Evolutionary conservation across 2,329 filamentous ascomycete genomes (phyloP), one percentile per base, ranked within the genome.

Genomic region (Verticillium nubilum): DNA sequence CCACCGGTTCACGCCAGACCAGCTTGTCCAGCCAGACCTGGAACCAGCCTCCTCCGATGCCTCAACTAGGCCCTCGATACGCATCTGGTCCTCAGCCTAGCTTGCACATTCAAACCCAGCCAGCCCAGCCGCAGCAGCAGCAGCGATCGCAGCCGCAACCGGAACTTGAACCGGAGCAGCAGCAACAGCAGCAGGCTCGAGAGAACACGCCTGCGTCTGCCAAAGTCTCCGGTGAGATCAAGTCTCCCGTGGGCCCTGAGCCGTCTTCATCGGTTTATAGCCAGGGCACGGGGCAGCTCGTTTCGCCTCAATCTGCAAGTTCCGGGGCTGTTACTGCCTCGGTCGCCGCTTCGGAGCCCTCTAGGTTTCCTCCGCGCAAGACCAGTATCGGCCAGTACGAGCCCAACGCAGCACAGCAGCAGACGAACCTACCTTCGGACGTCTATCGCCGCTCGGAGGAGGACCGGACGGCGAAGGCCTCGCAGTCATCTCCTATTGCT

Each of bases 371-470:
- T 10, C 80, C 83, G 9, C 78, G 86, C 35, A 86, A 87, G 70
- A 86, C 83, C 69, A 89, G 86, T 66, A 75, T 87, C 66, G 78
- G 78, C 59, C 80, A 82, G 66, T 72, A 72, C 15, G 73, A 72
- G 26, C 65, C 69, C n/a, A 68, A 72, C 5, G 55, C 50, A 23
- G 69, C 56, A 73, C 73, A 27, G 65, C 79, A 37, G 69, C 75
- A 56, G 87, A 86, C 65, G 70, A 84, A 1, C 73, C 84, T 23
- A 82, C 86, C 0, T 87, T 84, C 88, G 13, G 91, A 96, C 65
- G 88, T 93, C 50, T 93, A 94, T 70, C 88, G 84, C 67, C 85
- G 88, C 5, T 80, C 88, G 70, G 84, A 84, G 57, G 87, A 91
- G 64, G 88, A 90, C 64, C n/a, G n/a, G 9, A 50, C 52, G 12